Evolutionary conservation across 768 basidiomycete species (phyloP), one percentile per base, ranked within the genome.

Genomic region (Lanmaoa rubissima): DNA sequence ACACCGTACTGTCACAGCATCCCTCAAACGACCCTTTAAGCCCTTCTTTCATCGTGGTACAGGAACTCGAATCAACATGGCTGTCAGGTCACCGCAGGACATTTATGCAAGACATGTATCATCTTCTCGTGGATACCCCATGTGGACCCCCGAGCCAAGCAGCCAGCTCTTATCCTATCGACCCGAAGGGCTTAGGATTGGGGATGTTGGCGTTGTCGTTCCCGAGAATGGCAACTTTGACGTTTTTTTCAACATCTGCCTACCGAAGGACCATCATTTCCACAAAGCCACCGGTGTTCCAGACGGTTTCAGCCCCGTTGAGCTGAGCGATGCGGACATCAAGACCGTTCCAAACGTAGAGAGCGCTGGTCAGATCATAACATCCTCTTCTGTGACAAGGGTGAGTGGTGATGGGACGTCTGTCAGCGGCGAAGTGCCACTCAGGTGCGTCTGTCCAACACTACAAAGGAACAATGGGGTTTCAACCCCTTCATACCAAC

Each of bases 171-270:
- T 69, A 19, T 62, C 64, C 19, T 69, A 71, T 46, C 64, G 61
- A 48, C 58, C 54, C 7, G 53, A 63, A 38, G 76, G 75, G 0
- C 65, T 73, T 42, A 69, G 56, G 31, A 74, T 77, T 40, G 76
- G 77, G 2, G 77, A 78, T 50, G 71, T 78, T 12, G 74, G 75
- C 11, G 65, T 76, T n/a, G 55, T 78, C 21, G 66, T 32, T 13
- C 65, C 72, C 3, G 64, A 64, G 16, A 59, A 66, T 48, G 76
- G 76, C 46, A 60, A 58, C 8, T 78, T 78, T 35, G 69, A 72
- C 50, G 70, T 72, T 44, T 67, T 75, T 8, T 78, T 77, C 63
- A 77, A 76, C 53, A 66, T 77, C 9, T 74, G 71, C 41, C 51
- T 72, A 2, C 64, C 75, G 45, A 71, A 70, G 36, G 65, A 74